phyloP scores from a whole-genome alignment of 345 rosid genomes.

The Salix koriyanagi region DNA sequence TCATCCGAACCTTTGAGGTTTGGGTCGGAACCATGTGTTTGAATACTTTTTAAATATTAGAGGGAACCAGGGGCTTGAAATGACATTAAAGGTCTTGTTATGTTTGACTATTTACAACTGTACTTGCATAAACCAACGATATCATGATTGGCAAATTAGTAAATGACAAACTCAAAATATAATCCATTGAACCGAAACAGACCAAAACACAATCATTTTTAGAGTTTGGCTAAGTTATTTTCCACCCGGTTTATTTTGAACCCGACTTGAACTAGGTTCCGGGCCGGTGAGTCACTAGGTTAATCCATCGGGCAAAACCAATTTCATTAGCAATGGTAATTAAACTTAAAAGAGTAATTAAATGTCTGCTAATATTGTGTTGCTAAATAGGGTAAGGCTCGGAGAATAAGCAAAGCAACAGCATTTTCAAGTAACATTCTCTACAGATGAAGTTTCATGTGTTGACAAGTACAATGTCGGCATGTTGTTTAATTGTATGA shows the following conservation, averaged over 20 bases:
- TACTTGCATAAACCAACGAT: background rate
- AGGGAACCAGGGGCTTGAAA: conserved; percentile 25
- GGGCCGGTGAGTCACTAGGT: no score
- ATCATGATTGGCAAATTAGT: background rate
- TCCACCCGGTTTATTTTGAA: no score
- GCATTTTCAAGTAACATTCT: background rate
- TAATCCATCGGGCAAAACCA: no score
- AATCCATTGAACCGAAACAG: no score
- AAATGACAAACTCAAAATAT: background rate
- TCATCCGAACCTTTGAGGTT: conserved; percentile 30
- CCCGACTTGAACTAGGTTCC: no score
- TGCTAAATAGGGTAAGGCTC: background rate
- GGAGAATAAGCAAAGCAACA: background rate
- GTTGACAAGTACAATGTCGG: background rate
- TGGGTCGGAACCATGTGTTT: conserved; percentile 52
- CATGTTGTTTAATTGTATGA: no score
- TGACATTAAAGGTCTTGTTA: conserved; percentile 8
- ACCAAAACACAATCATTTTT: no score
- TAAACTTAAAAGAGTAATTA: background rate
- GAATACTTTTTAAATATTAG: conserved; percentile 33
- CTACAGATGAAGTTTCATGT: background rate
- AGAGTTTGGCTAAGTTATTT: no score
- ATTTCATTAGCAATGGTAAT: no score
- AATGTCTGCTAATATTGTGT: background rate
- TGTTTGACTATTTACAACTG: background rate